These are phyloP conservation scores for Chlorella sp. DNA, from an alignment of 139 green algal genomes.

Conservation along the genomic window DNA sequence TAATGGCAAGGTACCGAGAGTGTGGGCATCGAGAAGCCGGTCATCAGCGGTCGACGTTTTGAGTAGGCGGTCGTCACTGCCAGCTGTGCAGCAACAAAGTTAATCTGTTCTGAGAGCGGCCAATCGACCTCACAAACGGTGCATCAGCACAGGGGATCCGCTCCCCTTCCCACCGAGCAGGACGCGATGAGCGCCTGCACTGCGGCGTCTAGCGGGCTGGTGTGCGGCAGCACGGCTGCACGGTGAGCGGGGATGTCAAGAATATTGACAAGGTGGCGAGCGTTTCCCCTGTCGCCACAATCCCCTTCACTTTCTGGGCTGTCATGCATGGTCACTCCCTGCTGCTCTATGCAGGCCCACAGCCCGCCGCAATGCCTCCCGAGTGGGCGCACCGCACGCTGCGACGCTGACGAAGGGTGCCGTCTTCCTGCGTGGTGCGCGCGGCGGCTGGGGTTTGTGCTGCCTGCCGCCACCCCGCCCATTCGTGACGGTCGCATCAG, in stretches of 20 bases:
- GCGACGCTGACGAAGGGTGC: background rate
- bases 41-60: too few relatives aligned
- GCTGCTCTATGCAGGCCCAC: conserved; percentile 1
- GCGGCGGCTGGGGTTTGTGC: background rate
- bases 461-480: background rate
- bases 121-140: too few relatives aligned
- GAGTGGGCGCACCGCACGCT: background rate
- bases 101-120: too few relatives aligned
- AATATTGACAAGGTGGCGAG: too few relatives aligned
- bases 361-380: background rate
- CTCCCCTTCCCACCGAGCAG: too few relatives aligned
- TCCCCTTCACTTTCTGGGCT: background rate
- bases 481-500: background rate
- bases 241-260: background rate
- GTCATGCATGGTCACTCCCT: background rate
- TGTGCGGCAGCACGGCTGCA: background rate
- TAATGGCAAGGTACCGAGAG: too few relatives aligned
- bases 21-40: too few relatives aligned
- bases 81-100: too few relatives aligned
- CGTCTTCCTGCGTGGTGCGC: conserved; percentile 6
- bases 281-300: background rate
- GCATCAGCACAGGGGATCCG: too few relatives aligned
- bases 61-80: too few relatives aligned
- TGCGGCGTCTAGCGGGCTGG: too few relatives aligned
- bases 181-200: too few relatives aligned